Conservation (phyloP, 2,329 filamentous ascomycete genomes). For the Pseudopithomyces maydicus region DNA sequence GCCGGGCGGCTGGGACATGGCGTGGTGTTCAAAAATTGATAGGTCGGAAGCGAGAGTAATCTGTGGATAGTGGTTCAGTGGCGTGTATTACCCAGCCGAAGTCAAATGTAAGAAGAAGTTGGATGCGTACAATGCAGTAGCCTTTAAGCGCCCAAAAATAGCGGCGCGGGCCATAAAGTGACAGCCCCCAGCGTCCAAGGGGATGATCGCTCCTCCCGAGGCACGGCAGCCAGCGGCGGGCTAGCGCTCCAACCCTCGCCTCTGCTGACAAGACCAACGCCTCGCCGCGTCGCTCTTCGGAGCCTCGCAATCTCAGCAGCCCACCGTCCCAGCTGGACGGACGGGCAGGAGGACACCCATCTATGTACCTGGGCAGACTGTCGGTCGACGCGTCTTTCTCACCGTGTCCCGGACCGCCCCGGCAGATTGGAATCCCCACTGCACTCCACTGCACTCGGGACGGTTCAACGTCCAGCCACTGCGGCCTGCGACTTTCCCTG, state of each 20-base stretch:
- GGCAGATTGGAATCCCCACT: too few species aligned
- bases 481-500: constrained; percentile 5
- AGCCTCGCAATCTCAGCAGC: not conserved
- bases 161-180: not conserved
- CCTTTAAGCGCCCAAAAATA: constrained; percentile 3
- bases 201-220: too few species aligned
- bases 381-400: too few species aligned
- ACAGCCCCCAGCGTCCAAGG: not conserved
- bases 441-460: too few species aligned
- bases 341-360: not conserved
- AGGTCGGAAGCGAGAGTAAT: not conserved
- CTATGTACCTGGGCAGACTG: too few species aligned
- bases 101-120: too few species aligned
- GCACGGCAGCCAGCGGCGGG: not conserved
- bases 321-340: not conserved
- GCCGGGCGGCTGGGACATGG: constrained; percentile 7
- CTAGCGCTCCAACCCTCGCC: not conserved
- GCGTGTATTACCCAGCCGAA: too few species aligned
- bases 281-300: not conserved
- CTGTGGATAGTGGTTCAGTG: not conserved
- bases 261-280: constrained; percentile 2
- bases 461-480: not conserved
- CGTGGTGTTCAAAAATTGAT: not conserved
- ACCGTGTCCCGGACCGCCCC: too few species aligned
- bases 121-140: not conserved